Evolutionary conservation across 352 stramenopile species (phyloP).

Genomic region (Pythium oligandrum): DNA sequence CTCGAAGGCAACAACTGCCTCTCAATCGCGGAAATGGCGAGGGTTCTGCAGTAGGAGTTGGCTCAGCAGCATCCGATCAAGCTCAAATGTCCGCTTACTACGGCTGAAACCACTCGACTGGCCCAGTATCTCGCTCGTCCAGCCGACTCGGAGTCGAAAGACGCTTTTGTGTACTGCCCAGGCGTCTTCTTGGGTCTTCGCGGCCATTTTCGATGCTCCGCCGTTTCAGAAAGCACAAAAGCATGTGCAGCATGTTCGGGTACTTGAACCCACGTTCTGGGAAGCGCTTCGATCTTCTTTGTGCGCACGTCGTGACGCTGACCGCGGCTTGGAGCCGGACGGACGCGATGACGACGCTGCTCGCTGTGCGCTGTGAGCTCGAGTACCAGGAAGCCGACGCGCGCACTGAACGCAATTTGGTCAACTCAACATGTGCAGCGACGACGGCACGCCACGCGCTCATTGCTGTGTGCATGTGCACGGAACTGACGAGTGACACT

Average conservation of each 20-base stretch:
- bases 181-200: no score
- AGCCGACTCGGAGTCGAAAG: no score
- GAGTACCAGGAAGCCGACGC: constrained; percentile 59
- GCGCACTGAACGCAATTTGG: constrained; percentile 37
- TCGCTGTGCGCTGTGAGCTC: constrained; percentile 27
- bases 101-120: constrained; percentile 29
- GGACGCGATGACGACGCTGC: no score
- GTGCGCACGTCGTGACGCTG: constrained; percentile 17
- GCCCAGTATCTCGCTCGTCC: constrained; percentile 10
- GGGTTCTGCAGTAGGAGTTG: constrained; percentile 34
- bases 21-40: constrained; percentile 27
- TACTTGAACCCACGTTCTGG: constrained; percentile 37
- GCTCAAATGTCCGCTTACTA: constrained; percentile 28
- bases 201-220: constrained; percentile 22
- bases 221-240: not conserved
- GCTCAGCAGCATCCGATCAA: constrained; percentile 25
- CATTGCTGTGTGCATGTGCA: no score
- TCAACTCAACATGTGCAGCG: constrained; percentile 29
- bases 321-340: constrained; percentile 10
- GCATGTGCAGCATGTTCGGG: constrained; percentile 5
- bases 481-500: no score
- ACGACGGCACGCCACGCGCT: constrained; percentile 22
- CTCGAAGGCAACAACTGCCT: constrained; percentile 28
- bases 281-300: constrained; percentile 25
- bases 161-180: constrained; percentile 27